Percentiles rank a stretch among this genome's conserved stretches.
Evolutionary conservation across 345 rosid species (phyloP).

Genomic region (Turritis glabra): DNA sequence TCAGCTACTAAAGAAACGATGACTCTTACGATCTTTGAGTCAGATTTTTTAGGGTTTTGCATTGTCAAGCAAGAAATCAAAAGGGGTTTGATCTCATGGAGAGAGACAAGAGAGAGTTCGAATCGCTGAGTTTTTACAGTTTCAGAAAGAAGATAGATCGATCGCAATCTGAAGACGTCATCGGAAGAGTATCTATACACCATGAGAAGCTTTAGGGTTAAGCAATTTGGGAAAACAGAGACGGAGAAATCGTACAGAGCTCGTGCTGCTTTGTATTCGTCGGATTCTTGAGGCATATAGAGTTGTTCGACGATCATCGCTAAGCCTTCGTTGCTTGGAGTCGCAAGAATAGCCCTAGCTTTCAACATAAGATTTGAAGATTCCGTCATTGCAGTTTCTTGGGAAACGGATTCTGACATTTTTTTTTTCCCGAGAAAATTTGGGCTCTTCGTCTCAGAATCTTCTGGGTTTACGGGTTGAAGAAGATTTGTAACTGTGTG

Average conservation of each 20-base stretch:
- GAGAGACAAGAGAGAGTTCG: background rate
- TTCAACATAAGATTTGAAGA: background rate
- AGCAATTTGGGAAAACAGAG: background rate
- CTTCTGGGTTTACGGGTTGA: background rate
- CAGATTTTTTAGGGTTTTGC: background rate
- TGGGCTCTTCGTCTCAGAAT: background rate
- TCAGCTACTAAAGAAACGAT: background rate
- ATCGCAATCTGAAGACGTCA: background rate
- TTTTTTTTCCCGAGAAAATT: background rate
- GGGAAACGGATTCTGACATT: background rate
- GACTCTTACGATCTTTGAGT: background rate
- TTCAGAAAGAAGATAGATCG: background rate
- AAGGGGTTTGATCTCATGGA: background rate
- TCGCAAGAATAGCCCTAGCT: background rate
- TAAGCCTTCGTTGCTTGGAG: background rate
- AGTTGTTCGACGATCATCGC: background rate
- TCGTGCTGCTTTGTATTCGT: background rate
- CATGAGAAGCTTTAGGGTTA: background rate
- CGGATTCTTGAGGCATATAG: background rate
- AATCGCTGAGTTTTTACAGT: background rate
- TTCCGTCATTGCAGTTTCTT: background rate
- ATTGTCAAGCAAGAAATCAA: conserved; percentile 12
- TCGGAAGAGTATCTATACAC: background rate
- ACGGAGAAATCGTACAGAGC: background rate
- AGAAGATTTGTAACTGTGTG: too few species aligned